Base-by-base conservation (phyloP, 306 rosid genomes). In the Albizia julibrissin region DNA sequence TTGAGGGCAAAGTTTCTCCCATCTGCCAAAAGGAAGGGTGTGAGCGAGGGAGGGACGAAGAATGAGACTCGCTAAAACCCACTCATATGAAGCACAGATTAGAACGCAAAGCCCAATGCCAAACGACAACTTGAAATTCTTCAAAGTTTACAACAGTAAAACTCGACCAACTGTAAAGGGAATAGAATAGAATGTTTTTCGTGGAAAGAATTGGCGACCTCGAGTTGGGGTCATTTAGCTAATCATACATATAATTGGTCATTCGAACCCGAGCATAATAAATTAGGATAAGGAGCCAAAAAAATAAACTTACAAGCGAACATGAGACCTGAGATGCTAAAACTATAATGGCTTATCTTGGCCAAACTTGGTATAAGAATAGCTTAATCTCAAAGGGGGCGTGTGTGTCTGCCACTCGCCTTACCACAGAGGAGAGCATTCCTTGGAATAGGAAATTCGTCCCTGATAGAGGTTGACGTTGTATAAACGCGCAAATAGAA, bases 401-500 rank as follows among this genome's bases (percentile, higher is more conserved):
- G 87, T 2, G 98, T 95, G 90, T 85, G 93, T 78, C 93, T 89
- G 22, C 99, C 98, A 6, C 83, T 81, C 44, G 97, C 98, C 75
- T 82, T 89, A 12, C 99, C 98, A 81, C 99, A 95, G 3, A 92
- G 96, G 58, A 86, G 90, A 18, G 99, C 99, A 76, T 95, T 93
- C 92, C 83, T 95, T 22, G 99, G 99, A 84, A 93, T 84, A 11
- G 99, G 99, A 75, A 76, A 93, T 80, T 95, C 99, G 15, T 95
- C 99, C 72, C 99, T 87, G 39, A 95, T 80, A 6, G 99, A 95
- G 77, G 88, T 92, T 16, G 99, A 83, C 14, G 87, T 0, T 7
- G 99, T 95, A 67, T 91, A 93, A 72, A 95, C 99, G 13, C 98
- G 97, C 83, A 95, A 64, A 80, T 95, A 95, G 66, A 95, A 78